Evolutionary conservation across 805 yeast species (phyloP), one percentile per base, ranked within the genome.

Genomic region (Candida sphagnicola): DNA sequence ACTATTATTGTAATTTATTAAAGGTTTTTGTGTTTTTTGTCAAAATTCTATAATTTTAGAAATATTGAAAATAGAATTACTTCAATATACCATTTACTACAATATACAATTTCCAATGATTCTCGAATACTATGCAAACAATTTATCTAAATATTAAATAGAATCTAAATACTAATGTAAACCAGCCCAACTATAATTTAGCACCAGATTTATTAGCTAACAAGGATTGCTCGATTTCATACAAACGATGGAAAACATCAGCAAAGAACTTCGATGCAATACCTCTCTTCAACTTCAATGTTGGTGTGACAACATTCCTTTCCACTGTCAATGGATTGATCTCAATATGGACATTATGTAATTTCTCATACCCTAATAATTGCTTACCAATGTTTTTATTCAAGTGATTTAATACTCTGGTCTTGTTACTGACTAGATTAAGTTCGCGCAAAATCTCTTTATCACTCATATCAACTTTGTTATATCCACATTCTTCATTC

Each of bases 271-370:
- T 52, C 13, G 50, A 30, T 19, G 61, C 61, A 10, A 56, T 31
- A 2, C 51, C 57, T 37, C 68, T 62, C 54, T 68, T 70, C 42
- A 73, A 51, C 47, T 73, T 73, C 51, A 72, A 49, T 4, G 89
- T 82, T 18, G 88, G 88, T 1, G 89, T 82, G 18, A 82, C 58
- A 3, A 76, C 75, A 30, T 77, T 81, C 38, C 78, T 75, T 28
- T 72, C 79, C 8, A 78, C 62, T 19, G 68, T 77, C 43, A 65
- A 52, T 8, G 66, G 68, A 30, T 60, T 57, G 32, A 57, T 45
- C 13, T 51, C 58, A 32, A 56, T 46, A 18, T 42, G 40, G 21
- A 61, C 44, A 34, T 59, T 57, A 42, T 65, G 66, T 29, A 65
- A 42, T 23, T 53, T 53, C 38, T 62, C 68, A 33, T 55, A 51